These are phyloP conservation scores for Dendrobium huoshanense DNA, from an alignment of 106 monocot species.

Conservation along the genomic window DNA sequence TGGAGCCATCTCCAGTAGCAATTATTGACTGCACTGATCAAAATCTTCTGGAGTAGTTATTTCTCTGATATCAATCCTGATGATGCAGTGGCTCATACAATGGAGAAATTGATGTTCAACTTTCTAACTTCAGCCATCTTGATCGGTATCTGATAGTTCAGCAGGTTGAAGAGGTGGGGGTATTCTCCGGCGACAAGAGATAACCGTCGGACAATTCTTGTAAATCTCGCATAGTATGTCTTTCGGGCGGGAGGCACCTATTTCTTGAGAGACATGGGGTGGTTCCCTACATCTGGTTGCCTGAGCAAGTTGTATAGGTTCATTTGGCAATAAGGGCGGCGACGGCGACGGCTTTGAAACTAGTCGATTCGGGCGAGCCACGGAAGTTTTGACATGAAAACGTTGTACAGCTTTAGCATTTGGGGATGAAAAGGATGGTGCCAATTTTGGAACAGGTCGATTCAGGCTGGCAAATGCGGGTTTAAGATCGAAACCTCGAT, in stretches of 20 bases:
- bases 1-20: too few species aligned
- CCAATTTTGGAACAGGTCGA: background rate
- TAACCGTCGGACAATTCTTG: conserved; percentile 5
- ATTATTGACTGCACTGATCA: too few species aligned
- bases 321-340: background rate
- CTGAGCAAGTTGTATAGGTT: background rate
- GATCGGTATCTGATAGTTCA: background rate
- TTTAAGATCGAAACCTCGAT: background rate
- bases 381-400: background rate
- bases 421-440: background rate
- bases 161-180: background rate
- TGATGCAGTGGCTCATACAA: background rate
- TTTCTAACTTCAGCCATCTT: background rate
- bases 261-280: background rate
- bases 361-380: background rate
- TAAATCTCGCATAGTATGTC: conserved; percentile 7
- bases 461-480: too few species aligned
- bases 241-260: background rate
- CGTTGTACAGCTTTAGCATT: background rate
- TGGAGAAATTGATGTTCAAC: background rate
- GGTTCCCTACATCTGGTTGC: background rate
- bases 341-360: background rate
- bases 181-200: conserved; percentile 10
- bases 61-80: background rate
- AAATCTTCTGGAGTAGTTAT: too few species aligned